Evolutionary conservation across 2,329 filamentous ascomycete genomes (phyloP), one percentile per base, ranked within the genome.

Genomic region (Alternaria novae-zelandiae): DNA sequence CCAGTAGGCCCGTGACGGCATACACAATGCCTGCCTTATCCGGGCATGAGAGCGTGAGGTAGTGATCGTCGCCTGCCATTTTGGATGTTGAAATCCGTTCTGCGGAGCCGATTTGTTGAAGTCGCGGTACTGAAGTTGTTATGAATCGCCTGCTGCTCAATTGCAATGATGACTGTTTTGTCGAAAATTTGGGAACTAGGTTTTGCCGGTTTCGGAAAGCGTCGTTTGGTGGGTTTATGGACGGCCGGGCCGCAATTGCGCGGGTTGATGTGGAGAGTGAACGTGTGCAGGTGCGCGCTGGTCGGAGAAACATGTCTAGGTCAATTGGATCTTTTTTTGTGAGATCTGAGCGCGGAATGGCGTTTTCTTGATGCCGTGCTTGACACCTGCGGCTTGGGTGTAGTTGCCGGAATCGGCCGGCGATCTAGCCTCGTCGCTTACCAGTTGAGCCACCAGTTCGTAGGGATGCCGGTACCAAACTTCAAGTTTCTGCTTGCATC

Each of bases 1-100:
- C 91, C 67, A 96, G 87, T 71, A 95, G 86, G 66, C 89, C 91
- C 8, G 92, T 95, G 69, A 96, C 92, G 59, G 91, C 90, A 80
- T 95, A 91, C 66, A 96, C 91, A 77, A 96, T 95, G 78, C 92
- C 92, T 25, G 92, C 87, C 83, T 91, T 91, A 83, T 96, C 92
- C 57, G 92, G 91, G 82, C 92, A 95, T 57, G 91, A 93, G 66
- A 96, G 86, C 26, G 92, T 95, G 71, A 96, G 88, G 71, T 72
- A 78, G 65, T 79, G 77, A 60, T 79, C 77, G 57, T 77, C 69
- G 64, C 68, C 71, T 15, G 68, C 61, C 65, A 74, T 76, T 66
- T 69, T 61, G 64, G 74, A 69, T 72, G 65, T 74, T 72, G 71
- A 75, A 59, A 64, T 66, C 58, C 62, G 65, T 66, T 70, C 70